phyloP scores from a whole-genome alignment of 768 basidiomycete species.

The Hypholoma sublateritium region DNA sequence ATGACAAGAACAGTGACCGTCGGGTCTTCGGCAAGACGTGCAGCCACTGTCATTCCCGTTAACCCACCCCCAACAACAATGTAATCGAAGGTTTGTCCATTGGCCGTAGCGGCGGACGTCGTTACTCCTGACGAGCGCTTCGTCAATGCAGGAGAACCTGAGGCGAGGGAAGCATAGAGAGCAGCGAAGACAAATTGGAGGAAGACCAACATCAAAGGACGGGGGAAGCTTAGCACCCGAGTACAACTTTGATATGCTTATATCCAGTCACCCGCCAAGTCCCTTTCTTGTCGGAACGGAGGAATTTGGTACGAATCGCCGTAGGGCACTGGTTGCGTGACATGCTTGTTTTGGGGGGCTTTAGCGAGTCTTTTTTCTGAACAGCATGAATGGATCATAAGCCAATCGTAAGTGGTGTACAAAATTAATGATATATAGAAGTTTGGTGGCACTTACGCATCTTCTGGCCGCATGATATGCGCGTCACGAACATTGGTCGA shows the following conservation, averaged over 20 bases:
- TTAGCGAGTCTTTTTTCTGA: too few species aligned
- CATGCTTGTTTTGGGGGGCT: too few species aligned
- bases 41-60: conserved; percentile 49
- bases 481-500: too few species aligned
- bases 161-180: neutral
- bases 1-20: conserved; percentile 44
- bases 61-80: conserved; percentile 47
- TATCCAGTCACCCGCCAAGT: too few species aligned
- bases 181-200: neutral
- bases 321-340: too few species aligned
- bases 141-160: neutral
- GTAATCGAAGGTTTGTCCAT: conserved; percentile 41
- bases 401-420: too few species aligned
- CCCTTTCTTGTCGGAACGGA: too few species aligned
- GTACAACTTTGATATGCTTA: neutral
- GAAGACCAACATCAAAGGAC: neutral
- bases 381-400: too few species aligned
- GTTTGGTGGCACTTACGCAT: too few species aligned
- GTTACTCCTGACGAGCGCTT: conserved; percentile 32
- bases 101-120: conserved; percentile 27
- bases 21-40: conserved; percentile 45
- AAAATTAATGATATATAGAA: too few species aligned
- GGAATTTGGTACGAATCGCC: too few species aligned
- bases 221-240: neutral
- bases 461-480: too few species aligned